Conservation (phyloP, 768 basidiomycete genomes). For the Thelephora ganbajun region DNA sequence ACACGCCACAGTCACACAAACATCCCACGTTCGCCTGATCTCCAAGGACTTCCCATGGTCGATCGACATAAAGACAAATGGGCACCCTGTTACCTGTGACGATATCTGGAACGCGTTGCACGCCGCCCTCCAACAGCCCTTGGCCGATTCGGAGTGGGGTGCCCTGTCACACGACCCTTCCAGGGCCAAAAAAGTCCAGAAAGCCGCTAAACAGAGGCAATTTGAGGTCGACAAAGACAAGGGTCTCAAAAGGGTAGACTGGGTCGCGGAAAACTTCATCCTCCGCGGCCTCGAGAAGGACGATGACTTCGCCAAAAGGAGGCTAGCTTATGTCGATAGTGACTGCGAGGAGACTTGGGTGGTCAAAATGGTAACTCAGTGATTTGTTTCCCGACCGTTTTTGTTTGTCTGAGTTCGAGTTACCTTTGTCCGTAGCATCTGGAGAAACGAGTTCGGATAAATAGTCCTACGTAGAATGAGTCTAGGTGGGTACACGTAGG, state of each 20-base stretch:
- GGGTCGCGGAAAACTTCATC: slow-evolving; percentile 39
- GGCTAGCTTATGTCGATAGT: slow-evolving; percentile 31
- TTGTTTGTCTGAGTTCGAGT: neutral
- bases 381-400: neutral
- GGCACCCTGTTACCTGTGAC: slow-evolving; percentile 29
- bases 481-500: too few relatives aligned
- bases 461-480: too few relatives aligned
- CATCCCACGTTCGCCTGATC: slow-evolving; percentile 31
- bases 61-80: slow-evolving; percentile 34
- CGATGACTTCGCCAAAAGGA: slow-evolving; percentile 37
- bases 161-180: slow-evolving; percentile 31
- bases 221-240: slow-evolving; percentile 21
- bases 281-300: slow-evolving; percentile 54
- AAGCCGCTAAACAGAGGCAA: slow-evolving; percentile 33
- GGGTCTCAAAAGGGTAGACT: slow-evolving; percentile 44
- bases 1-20: slow-evolving; percentile 13
- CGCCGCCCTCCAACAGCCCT: slow-evolving; percentile 31
- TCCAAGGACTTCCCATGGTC: slow-evolving; percentile 55
- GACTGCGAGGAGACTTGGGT: slow-evolving; percentile 43
- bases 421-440: neutral
- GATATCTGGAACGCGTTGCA: slow-evolving; percentile 43
- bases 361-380: slow-evolving; percentile 29
- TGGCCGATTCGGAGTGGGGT: slow-evolving; percentile 60
- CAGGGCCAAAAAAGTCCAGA: slow-evolving; percentile 29
- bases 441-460: too few relatives aligned